phyloP scores from a whole-genome alignment of 2,329 filamentous ascomycete genomes.

The Colletotrichum filicis region DNA sequence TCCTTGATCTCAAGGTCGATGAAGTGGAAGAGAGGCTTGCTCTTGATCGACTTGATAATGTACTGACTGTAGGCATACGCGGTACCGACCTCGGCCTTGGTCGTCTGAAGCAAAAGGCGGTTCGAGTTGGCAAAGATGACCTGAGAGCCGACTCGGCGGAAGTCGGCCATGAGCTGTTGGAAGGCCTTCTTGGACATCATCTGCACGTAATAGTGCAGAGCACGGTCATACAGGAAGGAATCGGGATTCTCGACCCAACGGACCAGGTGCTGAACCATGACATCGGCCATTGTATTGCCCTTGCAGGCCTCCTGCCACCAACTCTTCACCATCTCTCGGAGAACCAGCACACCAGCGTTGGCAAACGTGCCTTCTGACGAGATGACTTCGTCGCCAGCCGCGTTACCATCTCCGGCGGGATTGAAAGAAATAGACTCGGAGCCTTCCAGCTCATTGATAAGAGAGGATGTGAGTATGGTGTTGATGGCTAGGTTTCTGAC shows the following conservation, averaged over 20 bases:
- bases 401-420: constrained; percentile 72
- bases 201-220: constrained; percentile 96
- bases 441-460: constrained; percentile 96
- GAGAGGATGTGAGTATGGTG: constrained; percentile 93
- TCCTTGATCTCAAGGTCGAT: constrained; percentile 97
- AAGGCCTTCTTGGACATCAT: constrained; percentile 99
- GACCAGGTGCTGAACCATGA: constrained; percentile 96
- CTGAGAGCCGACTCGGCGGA: constrained; percentile 92
- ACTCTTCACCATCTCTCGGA: constrained; percentile 97
- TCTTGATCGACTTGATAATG: constrained; percentile 96
- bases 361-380: constrained; percentile 75
- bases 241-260: constrained; percentile 96
- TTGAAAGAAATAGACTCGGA: constrained; percentile 89
- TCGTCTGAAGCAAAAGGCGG: constrained; percentile 91
- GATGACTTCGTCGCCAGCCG: constrained; percentile 69
- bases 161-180: constrained; percentile 96
- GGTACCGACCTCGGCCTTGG: constrained; percentile 95
- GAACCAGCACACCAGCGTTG: constrained; percentile 87
- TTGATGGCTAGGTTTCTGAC: constrained; percentile 97
- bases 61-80: constrained; percentile 98
- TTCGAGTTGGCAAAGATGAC: constrained; percentile 95
- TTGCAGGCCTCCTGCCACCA: constrained; percentile 97
- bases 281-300: constrained; percentile 93
- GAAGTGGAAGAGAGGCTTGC: constrained; percentile 95
- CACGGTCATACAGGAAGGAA: constrained; percentile 94